These are phyloP conservation scores for Coemansia sp. DNA, from an alignment of 192 early-diverging fungal species.

Conservation along the genomic window DNA sequence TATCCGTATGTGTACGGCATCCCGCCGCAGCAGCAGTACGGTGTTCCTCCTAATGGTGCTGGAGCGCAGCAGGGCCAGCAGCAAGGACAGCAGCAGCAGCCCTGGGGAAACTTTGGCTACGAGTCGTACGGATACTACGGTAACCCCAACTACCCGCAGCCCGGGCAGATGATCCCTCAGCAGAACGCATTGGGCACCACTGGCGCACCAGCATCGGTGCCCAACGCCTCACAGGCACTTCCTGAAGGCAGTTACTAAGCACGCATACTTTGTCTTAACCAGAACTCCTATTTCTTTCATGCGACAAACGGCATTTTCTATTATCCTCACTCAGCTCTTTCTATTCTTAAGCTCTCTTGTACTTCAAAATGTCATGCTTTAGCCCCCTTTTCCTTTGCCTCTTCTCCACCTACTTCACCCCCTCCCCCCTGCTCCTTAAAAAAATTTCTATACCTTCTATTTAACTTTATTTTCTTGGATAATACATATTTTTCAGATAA, in stretches of 20 bases:
- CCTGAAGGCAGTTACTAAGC: slow-evolving; percentile 37
- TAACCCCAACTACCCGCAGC: slow-evolving; percentile 49
- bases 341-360: slow-evolving; percentile 6
- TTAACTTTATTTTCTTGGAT: background rate
- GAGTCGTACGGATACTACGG: slow-evolving; percentile 51
- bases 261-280: background rate
- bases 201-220: slow-evolving; percentile 12
- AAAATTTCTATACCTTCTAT: background rate
- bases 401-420: background rate
- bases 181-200: slow-evolving; percentile 14
- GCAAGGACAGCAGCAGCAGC: slow-evolving; percentile 24
- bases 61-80: slow-evolving; percentile 20
- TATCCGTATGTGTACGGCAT: slow-evolving; percentile 54
- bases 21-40: slow-evolving; percentile 50
- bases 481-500: background rate
- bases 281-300: background rate
- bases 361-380: slow-evolving; percentile 10
- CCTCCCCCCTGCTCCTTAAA: background rate
- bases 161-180: slow-evolving; percentile 44
- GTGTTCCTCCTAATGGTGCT: slow-evolving; percentile 18
- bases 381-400: background rate
- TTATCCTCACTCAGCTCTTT: background rate
- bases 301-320: slow-evolving; percentile 15
- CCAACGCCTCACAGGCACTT: slow-evolving; percentile 12
- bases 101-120: slow-evolving; percentile 36